Evolutionary conservation across 1,284 basidiomycete species (phyloP).

Genomic region (Ganoderma sinense): DNA sequence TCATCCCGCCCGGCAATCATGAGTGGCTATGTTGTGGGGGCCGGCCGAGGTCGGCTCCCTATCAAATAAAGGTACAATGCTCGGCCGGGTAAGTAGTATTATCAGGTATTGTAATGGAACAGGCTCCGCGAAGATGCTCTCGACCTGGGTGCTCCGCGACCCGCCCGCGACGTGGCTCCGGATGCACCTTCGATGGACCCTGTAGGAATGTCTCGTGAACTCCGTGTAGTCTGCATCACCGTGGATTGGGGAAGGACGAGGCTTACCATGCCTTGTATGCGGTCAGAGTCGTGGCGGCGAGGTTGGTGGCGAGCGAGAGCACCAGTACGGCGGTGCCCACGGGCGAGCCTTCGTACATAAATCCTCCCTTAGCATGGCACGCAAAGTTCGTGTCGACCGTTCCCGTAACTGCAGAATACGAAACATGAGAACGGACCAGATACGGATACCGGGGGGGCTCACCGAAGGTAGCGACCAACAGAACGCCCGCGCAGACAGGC

Average conservation of each 20-base stretch:
- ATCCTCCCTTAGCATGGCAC: not conserved
- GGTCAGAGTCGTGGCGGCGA: not conserved
- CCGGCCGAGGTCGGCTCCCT: not conserved
- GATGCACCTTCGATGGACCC: not conserved
- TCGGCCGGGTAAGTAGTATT: not conserved
- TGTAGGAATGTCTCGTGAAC: not conserved
- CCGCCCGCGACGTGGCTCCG: not conserved
- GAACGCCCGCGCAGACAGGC: too few relatives aligned
- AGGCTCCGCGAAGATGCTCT: not conserved
- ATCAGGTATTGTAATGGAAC: not conserved
- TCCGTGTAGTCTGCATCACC: too few relatives aligned
- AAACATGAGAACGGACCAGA: not conserved
- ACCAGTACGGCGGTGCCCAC: not conserved
- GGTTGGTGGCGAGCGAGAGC: not conserved
- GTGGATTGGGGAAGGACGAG: not conserved
- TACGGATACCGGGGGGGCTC: not conserved
- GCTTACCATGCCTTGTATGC: not conserved
- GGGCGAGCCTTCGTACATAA: not conserved
- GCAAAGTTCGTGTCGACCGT: not conserved
- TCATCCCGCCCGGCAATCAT: not conserved
- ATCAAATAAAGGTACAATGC: not conserved
- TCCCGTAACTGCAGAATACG: not conserved
- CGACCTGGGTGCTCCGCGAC: not conserved
- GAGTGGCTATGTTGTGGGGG: not conserved
- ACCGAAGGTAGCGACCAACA: not conserved